phyloP scores from a whole-genome alignment of 1,139 yeast species.

The Yueomyces sp. region DNA sequence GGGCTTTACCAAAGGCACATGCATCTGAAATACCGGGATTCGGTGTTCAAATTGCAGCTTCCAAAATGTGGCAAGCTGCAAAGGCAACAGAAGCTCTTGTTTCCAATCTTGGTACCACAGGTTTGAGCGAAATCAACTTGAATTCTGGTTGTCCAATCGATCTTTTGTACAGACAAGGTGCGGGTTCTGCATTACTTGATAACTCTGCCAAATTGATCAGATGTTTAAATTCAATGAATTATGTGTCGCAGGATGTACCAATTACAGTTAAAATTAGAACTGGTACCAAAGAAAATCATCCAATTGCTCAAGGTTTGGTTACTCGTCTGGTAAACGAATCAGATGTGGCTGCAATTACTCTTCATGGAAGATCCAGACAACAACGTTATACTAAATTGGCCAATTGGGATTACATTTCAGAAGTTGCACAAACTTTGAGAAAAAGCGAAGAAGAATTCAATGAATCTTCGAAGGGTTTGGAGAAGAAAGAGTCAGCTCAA shows the following conservation, averaged over 20 bases:
- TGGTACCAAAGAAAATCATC: slow-evolving; percentile 76
- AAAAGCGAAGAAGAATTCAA: slow-evolving; percentile 37
- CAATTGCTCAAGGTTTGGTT: slow-evolving; percentile 71
- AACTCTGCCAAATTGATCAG: slow-evolving; percentile 73
- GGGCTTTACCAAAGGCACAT: slow-evolving; percentile 96
- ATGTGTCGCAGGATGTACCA: slow-evolving; percentile 79
- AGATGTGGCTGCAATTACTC: slow-evolving; percentile 80
- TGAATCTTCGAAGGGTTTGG: slow-evolving; percentile 39
- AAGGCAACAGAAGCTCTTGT: slow-evolving; percentile 77
- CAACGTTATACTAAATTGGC: slow-evolving; percentile 88
- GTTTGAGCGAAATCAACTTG: slow-evolving; percentile 66
- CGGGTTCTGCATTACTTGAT: slow-evolving; percentile 89
- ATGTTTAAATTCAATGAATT: slow-evolving; percentile 79
- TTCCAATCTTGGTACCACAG: slow-evolving; percentile 5
- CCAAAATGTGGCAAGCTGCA: slow-evolving; percentile 88
- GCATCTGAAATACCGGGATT: slow-evolving; percentile 70
- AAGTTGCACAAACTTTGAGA: slow-evolving; percentile 58
- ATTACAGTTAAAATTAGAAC: slow-evolving; percentile 86
- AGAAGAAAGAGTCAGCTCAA: slow-evolving; percentile 19
- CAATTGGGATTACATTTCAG: slow-evolving; percentile 80
- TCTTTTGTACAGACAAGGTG: slow-evolving; percentile 80
- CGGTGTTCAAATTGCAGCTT: slow-evolving; percentile 87
- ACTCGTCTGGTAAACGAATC: slow-evolving; percentile 61
- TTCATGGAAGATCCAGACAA: slow-evolving; percentile 93
- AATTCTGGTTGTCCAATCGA: slow-evolving; percentile 98